phyloP scores from a whole-genome alignment of 495 filamentous ascomycete species.

The Xylaria flabelliformis region DNA sequence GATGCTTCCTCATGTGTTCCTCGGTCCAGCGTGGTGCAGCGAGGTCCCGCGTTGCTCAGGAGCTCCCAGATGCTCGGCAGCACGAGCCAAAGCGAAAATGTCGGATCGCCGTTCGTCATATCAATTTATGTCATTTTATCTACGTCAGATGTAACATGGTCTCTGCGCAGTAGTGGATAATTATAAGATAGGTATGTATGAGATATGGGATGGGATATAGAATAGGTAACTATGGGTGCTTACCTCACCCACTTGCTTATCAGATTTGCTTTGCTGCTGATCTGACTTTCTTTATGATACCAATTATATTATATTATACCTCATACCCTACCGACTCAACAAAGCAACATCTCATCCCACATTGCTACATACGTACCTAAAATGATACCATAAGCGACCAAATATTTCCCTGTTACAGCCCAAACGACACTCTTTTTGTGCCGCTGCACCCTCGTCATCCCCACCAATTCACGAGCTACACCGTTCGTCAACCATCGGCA shows the following conservation, averaged over 20 bases:
- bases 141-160: constrained; percentile 20
- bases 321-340: neutral
- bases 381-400: constrained; percentile 10
- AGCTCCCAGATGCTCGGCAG: neutral
- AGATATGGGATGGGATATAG: neutral
- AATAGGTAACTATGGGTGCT: neutral
- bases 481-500: neutral
- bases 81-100: neutral
- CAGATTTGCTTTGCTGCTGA: constrained; percentile 4
- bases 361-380: constrained; percentile 13
- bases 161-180: neutral
- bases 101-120: constrained; percentile 6
- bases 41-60: constrained; percentile 8
- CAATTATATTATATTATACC: neutral
- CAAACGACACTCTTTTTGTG: neutral
- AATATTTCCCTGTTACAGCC: neutral
- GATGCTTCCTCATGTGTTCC: neutral
- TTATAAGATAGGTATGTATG: neutral
- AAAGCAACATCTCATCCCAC: constrained; percentile 7
- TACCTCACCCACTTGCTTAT: constrained; percentile 3
- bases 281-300: constrained; percentile 9
- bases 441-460: constrained; percentile 14
- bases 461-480: neutral
- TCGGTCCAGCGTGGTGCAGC: constrained; percentile 15
- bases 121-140: neutral